These are phyloP conservation scores for Fraxinus platypoda DNA, from an alignment of 305 asterid genomes.

Conservation along the genomic window DNA sequence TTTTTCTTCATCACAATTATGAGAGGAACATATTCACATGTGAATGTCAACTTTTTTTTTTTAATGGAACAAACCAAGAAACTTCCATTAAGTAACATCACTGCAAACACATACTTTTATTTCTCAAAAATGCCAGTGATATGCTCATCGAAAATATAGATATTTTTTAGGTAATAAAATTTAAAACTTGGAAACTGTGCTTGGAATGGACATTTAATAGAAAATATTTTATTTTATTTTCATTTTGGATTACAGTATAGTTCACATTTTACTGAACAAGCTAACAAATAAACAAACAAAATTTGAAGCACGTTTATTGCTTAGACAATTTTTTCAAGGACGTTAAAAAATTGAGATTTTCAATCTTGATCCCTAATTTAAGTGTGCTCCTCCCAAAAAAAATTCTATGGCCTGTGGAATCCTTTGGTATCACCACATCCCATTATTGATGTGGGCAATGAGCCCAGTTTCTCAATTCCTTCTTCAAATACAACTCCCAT, in stretches of 20 bases:
- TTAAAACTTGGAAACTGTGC: not conserved
- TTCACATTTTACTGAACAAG: not conserved
- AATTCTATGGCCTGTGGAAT: slow-evolving; percentile 10
- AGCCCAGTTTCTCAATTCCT: slow-evolving; percentile 68
- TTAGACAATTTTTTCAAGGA: not conserved
- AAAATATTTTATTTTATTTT: too few relatives aligned
- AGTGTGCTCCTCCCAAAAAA: not conserved
- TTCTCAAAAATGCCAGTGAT: not conserved
- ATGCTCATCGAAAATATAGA: not conserved
- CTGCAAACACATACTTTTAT: not conserved
- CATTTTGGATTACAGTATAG: not conserved
- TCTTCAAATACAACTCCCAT: slow-evolving; percentile 90
- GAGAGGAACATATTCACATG: too few relatives aligned
- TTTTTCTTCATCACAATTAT: too few relatives aligned
- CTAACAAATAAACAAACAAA: not conserved
- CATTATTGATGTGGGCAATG: slow-evolving; percentile 75
- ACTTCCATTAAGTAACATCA: not conserved
- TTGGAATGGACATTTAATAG: not conserved
- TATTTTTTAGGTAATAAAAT: too few relatives aligned
- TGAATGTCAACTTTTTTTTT: too few relatives aligned
- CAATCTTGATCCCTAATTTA: not conserved
- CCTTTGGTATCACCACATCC: slow-evolving; percentile 75
- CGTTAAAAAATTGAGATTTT: not conserved
- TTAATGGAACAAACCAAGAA: not conserved
- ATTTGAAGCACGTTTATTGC: not conserved